These are phyloP conservation scores for Cymodocea nodosa DNA, from an alignment of 116 monocot species.

Conservation along the genomic window DNA sequence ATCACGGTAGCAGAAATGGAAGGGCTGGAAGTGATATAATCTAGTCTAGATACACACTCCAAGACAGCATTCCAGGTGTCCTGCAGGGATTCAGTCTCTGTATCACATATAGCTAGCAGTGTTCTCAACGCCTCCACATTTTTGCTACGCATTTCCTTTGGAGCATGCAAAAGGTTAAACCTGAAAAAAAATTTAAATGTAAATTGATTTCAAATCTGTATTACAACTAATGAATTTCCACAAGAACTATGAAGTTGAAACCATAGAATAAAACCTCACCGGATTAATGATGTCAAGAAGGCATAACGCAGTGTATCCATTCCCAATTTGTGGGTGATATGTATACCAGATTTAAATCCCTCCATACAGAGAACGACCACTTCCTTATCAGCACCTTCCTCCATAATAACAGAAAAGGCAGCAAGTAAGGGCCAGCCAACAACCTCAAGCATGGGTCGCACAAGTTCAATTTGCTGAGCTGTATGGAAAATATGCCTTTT, in stretches of 20 bases:
- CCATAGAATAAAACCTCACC: slow-evolving; percentile 27
- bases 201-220: not conserved
- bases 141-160: slow-evolving; percentile 95
- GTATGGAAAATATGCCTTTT: slow-evolving; percentile 74
- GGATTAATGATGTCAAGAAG: slow-evolving; percentile 86
- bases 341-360: slow-evolving; percentile 83
- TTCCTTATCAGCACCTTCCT: slow-evolving; percentile 79
- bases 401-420: slow-evolving; percentile 96
- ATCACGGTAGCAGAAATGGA: slow-evolving; percentile 80
- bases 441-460: slow-evolving; percentile 97
- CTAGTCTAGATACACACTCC: slow-evolving; percentile 95
- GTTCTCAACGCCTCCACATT: slow-evolving; percentile 95
- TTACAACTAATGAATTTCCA: not conserved
- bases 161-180: slow-evolving; percentile 95
- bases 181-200: slow-evolving; percentile 26
- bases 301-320: slow-evolving; percentile 99
- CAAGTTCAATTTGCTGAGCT: slow-evolving; percentile 86
- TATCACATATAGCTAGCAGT: slow-evolving; percentile 61
- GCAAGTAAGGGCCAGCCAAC: slow-evolving; percentile 98
- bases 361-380: slow-evolving; percentile 94
- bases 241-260: not conserved
- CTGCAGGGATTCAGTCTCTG: slow-evolving; percentile 68
- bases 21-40: slow-evolving; percentile 79
- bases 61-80: slow-evolving; percentile 99
- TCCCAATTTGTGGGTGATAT: slow-evolving; percentile 76